These are phyloP conservation scores for Termitomyces sp. DNA, from an alignment of 768 basidiomycete genomes.

Conservation along the genomic window DNA sequence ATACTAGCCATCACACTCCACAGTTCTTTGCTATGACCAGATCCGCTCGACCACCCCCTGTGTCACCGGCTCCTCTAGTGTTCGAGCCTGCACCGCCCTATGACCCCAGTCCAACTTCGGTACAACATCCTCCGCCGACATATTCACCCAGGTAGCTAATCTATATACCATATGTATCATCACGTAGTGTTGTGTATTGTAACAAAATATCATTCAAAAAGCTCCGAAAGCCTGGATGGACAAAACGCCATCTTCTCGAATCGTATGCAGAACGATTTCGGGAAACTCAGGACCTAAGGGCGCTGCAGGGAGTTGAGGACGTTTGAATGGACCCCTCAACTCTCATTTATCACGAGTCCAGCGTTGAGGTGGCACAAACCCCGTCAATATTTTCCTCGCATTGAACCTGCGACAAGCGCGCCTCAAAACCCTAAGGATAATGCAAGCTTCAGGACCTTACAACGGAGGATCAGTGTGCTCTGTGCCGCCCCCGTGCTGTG, in stretches of 20 bases:
- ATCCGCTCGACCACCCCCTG: neutral
- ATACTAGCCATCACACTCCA: neutral
- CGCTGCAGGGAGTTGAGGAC: no score
- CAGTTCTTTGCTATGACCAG: neutral
- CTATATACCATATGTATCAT: neutral
- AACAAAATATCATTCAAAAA: neutral
- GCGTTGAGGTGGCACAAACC: no score
- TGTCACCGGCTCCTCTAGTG: neutral
- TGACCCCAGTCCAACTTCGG: neutral
- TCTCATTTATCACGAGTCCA: no score
- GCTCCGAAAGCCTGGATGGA: no score
- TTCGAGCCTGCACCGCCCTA: constrained; percentile 18
- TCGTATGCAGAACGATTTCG: neutral
- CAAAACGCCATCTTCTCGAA: neutral
- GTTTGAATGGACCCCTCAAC: no score
- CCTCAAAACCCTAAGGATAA: no score
- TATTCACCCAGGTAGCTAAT: constrained; percentile 11
- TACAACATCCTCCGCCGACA: constrained; percentile 18
- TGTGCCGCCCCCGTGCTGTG: no score
- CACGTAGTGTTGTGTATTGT: neutral
- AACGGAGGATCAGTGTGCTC: no score
- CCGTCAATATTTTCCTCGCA: no score
- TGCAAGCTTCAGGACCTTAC: no score
- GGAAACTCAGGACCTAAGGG: no score
- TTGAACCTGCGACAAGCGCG: no score